These are phyloP conservation scores for Rhizopogon rudus DNA, from an alignment of 768 basidiomycete species.

Conservation along the genomic window DNA sequence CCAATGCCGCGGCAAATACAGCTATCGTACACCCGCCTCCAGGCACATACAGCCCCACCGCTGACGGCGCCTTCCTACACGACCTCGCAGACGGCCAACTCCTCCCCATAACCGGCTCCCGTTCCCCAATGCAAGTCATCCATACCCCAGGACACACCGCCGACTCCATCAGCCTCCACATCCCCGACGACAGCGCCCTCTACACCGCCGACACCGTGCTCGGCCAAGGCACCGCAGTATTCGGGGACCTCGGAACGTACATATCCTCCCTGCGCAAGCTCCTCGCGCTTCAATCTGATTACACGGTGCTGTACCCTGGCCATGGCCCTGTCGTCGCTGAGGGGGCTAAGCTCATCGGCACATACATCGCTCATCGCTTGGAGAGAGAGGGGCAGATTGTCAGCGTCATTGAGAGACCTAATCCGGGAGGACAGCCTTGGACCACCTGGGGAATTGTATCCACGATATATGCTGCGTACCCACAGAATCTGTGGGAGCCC, in stretches of 20 bases:
- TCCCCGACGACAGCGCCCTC: constrained; percentile 65
- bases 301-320: constrained; percentile 71
- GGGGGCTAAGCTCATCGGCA: constrained; percentile 54
- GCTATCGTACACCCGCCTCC: constrained; percentile 33
- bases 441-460: constrained; percentile 64
- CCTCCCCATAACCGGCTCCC: constrained; percentile 30
- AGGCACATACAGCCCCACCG: constrained; percentile 41
- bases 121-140: constrained; percentile 53
- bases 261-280: constrained; percentile 58
- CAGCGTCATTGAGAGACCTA: constrained; percentile 34
- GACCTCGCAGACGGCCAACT: constrained; percentile 54
- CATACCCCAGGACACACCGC: constrained; percentile 89
- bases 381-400: constrained; percentile 81
- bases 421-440: constrained; percentile 34
- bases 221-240: constrained; percentile 86
- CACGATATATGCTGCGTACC: constrained; percentile 67
- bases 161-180: constrained; percentile 76
- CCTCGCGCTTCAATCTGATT: constrained; percentile 37
- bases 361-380: constrained; percentile 77
- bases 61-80: constrained; percentile 45
- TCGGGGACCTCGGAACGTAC: constrained; percentile 77
- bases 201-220: constrained; percentile 92
- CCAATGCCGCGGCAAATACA: constrained; percentile 36
- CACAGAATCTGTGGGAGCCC: constrained; percentile 63
- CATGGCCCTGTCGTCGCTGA: constrained; percentile 78